A percentile compares a stretch with the other conserved stretches of the same genome.
Conservation (phyloP, 176 grass and related monocot species). For the Aegilops longissima region DNA sequence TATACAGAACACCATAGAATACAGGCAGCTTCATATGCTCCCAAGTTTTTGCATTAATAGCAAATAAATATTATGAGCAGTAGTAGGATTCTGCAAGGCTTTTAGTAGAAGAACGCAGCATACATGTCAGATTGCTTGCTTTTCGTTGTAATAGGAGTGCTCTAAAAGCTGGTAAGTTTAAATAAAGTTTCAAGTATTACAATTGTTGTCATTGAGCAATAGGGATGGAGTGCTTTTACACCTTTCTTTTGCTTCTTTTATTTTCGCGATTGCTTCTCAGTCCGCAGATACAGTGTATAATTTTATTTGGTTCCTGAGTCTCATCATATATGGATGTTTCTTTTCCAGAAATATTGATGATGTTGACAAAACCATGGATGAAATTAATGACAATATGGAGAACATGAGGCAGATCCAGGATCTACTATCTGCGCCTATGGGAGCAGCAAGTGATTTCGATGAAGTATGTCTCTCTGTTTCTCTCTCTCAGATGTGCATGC, state of each 20-base stretch:
- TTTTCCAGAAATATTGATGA: slow-evolving; percentile 89
- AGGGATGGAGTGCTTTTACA: background rate
- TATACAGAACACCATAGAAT: background rate
- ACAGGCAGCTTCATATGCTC: background rate
- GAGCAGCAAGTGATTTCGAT: slow-evolving; percentile 88
- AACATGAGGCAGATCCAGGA: slow-evolving; percentile 98
- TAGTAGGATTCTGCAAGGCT: background rate
- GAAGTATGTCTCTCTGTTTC: slow-evolving; percentile 49
- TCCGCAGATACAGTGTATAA: slow-evolving; percentile 8
- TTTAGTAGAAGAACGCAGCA: background rate
- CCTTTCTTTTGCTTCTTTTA: background rate
- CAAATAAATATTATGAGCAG: background rate
- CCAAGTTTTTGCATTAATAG: background rate
- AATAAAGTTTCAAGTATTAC: background rate
- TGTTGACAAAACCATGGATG: slow-evolving; percentile 97
- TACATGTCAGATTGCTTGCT: background rate
- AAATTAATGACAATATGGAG: slow-evolving; percentile 96
- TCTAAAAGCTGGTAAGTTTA: background rate
- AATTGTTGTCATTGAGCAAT: background rate
- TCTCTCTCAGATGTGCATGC: background rate
- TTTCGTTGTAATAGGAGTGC: background rate
- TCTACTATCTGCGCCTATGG: slow-evolving; percentile 73
- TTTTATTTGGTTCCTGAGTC: slow-evolving; percentile 2
- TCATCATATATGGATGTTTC: slow-evolving; percentile 5
- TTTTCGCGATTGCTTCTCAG: background rate